phyloP scores from a whole-genome alignment of 2,329 filamentous ascomycete genomes.

The Apiospora phragmitis region DNA sequence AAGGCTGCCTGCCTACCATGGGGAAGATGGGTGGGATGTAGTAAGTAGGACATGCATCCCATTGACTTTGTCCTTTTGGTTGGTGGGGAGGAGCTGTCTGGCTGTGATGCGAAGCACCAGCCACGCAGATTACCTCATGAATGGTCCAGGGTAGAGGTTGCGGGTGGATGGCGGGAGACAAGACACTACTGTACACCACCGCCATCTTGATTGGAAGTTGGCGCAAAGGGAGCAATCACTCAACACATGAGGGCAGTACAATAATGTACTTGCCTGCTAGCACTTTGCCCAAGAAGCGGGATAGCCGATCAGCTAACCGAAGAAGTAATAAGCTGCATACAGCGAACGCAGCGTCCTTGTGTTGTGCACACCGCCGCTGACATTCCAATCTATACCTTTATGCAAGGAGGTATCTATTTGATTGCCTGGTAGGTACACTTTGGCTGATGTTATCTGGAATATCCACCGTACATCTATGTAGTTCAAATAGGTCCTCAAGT shows the following conservation, averaged over 20 bases:
- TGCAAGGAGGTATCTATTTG: neutral
- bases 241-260: neutral
- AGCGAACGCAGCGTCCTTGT: neutral
- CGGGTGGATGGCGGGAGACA: neutral
- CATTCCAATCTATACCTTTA: neutral
- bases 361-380: neutral
- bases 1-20: neutral
- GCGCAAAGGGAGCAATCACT: conserved; percentile 1
- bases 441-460: neutral
- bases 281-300: neutral
- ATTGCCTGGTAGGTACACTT: neutral
- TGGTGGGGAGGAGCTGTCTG: neutral
- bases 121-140: neutral
- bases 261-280: neutral
- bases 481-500: neutral
- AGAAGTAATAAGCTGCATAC: neutral
- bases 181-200: neutral
- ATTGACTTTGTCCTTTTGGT: neutral
- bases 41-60: neutral
- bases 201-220: neutral
- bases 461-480: neutral
- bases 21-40: neutral
- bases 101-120: neutral
- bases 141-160: neutral
- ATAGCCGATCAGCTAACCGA: conserved; percentile 2